Conservation (phyloP, 2,329 filamentous ascomycete species). For the Gaeumannomyces sp. region DNA sequence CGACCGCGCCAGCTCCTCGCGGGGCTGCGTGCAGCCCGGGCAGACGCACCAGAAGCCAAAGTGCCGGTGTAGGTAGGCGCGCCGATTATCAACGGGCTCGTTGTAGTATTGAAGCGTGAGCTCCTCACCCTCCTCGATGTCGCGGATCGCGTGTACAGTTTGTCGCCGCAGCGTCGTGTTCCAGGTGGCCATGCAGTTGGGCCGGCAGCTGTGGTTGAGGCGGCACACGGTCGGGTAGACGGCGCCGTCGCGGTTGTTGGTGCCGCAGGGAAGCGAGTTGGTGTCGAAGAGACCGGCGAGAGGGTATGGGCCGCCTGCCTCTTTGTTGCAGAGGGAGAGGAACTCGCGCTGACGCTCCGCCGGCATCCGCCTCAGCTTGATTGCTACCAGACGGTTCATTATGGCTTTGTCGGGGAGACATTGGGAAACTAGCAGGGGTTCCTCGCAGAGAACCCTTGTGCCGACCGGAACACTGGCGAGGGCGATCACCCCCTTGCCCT, state of each 20-base stretch:
- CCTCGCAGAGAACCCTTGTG: not conserved
- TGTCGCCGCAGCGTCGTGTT: not conserved
- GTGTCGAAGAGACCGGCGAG: not conserved
- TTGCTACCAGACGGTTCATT: not conserved
- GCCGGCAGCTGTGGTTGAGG: slow-evolving; percentile 3
- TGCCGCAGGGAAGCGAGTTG: not conserved
- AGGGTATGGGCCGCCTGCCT: not conserved
- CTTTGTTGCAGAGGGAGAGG: not conserved
- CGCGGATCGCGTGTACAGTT: slow-evolving; percentile 4
- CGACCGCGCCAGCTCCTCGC: not conserved
- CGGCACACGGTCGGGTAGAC: slow-evolving; percentile 2
- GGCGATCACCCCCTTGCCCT: not conserved
- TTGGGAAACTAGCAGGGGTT: not conserved
- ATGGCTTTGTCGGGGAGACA: not conserved
- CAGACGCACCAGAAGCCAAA: slow-evolving; percentile 2
- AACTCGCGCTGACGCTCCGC: not conserved
- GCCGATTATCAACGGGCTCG: not conserved
- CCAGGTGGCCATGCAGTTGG: not conserved
- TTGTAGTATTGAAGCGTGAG: slow-evolving; percentile 2
- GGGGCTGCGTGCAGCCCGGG: not conserved
- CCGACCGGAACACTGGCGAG: not conserved
- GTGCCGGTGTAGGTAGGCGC: not conserved
- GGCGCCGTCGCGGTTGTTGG: not conserved
- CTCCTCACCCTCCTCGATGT: slow-evolving; percentile 10
- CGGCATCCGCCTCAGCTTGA: not conserved